Evolutionary conservation across 2,329 filamentous ascomycete species (phyloP), one percentile per base, ranked within the genome.

Genomic region (Zymoseptoria ardabiliae): DNA sequence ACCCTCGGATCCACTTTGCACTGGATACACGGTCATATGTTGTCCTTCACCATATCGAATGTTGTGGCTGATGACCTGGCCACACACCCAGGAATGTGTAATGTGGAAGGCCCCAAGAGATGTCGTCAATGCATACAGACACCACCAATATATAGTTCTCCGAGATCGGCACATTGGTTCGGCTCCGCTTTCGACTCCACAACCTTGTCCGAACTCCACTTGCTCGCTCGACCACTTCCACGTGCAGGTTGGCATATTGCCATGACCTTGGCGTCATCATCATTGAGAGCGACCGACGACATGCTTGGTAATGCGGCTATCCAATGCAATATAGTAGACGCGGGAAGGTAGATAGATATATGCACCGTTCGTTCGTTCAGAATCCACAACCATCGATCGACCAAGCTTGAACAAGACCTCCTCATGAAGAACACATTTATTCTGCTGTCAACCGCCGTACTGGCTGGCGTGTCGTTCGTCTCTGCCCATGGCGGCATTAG

Each of bases 401-500:
- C 11, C 6, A 30, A 8, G 28, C 6, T 30, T 30, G 28, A 9
- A 30, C 28, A 45, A n/a, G 35, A 17, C 13, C 35, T 45, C 35
- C 3, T 45, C 50, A 58, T 57, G 56, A 61, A 30, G 21, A n/a
- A 53, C 19, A 30, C 53, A 17, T 25, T 60, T 20, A 48, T 49
- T 23, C 25, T 20, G 10, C 41, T 54, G 7, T 22, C 58, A 5
- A 53, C 56, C 19, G 13, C 50, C 13, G 20, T 65, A 41, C 61
- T 66, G 23, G 56, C 63, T 1, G 55, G 57, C 21, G 56, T 58
- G 19, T 50, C 59, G 35, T 35, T 58, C 17, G 61, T 50, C 7
- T 20, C 54, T 17, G 64, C 57, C 8, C 58, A 64, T 58, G 63
- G 60, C 52, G 61, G 57, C 49, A 57, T 58, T 3, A 54, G 63